These are phyloP conservation scores for Pestalotiopsis sp. DNA, from an alignment of 2,329 filamentous ascomycete genomes.

Conservation along the genomic window DNA sequence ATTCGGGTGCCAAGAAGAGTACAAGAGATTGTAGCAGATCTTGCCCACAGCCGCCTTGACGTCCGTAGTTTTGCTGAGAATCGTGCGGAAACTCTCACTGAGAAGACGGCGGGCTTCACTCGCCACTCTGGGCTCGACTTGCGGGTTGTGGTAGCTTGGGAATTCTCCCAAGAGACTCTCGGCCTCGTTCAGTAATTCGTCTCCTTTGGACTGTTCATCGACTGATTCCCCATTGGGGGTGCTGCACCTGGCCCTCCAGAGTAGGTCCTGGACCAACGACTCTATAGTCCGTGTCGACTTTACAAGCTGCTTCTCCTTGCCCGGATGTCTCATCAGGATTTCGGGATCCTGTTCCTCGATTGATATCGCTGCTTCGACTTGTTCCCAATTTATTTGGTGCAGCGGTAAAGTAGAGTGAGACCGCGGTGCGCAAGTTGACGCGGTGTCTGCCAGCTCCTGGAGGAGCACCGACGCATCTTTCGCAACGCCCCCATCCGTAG, in stretches of 20 bases:
- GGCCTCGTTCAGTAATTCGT: constrained; percentile 18
- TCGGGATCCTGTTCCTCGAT: constrained; percentile 24
- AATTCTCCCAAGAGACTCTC: constrained; percentile 19
- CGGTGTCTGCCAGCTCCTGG: constrained; percentile 24
- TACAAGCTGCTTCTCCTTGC: constrained; percentile 12
- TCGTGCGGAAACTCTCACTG: constrained; percentile 27
- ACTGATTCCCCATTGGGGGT: background rate
- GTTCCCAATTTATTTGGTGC: constrained; percentile 27
- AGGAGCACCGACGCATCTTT: constrained; percentile 15
- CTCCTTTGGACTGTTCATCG: constrained; percentile 13
- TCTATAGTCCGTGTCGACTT: constrained; percentile 13
- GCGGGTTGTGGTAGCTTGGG: constrained; percentile 27
- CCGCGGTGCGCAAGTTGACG: constrained; percentile 18
- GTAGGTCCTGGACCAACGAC: constrained; percentile 10
- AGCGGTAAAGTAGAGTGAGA: constrained; percentile 22
- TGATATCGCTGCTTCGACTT: constrained; percentile 27
- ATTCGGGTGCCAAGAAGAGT: constrained; percentile 62
- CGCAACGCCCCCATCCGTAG: background rate
- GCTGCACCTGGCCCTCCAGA: background rate
- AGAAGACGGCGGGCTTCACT: constrained; percentile 21
- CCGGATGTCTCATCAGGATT: constrained; percentile 23
- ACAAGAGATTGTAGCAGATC: constrained; percentile 68
- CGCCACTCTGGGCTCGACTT: constrained; percentile 14
- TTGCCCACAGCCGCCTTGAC: constrained; percentile 38
- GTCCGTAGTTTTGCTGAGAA: constrained; percentile 25